Evolutionary conservation across 257 asterid genomes (phyloP).

Genomic region (Agastache rugosa): DNA sequence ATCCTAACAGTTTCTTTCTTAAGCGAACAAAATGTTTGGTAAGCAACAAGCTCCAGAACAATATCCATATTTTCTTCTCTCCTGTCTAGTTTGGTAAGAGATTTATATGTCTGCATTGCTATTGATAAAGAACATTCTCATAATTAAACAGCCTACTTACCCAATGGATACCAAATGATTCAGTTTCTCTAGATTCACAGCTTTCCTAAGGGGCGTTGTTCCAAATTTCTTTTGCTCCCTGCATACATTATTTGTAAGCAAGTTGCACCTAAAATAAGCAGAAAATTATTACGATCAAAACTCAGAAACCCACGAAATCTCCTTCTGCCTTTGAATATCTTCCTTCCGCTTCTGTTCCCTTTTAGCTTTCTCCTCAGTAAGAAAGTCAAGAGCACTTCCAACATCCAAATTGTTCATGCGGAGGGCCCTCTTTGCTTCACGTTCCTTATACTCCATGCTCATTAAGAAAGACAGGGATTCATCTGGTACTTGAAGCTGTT

Average conservation of each 20-base stretch:
- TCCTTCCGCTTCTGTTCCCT: constrained; percentile 63
- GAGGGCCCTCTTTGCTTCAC: constrained; percentile 87
- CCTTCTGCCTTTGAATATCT: constrained; percentile 57
- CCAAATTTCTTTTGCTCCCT: constrained; percentile 94
- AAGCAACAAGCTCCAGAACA: not conserved
- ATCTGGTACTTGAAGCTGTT: constrained; percentile 92
- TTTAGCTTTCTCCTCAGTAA: constrained; percentile 68
- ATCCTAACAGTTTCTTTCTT: not conserved
- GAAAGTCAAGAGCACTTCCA: constrained; percentile 81
- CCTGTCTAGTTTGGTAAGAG: not conserved
- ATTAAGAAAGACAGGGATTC: constrained; percentile 69
- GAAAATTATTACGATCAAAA: constrained; percentile 3
- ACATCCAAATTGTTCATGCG: constrained; percentile 85
- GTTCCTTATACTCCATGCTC: constrained; percentile 87
- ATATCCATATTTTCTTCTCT: not conserved
- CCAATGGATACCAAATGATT: constrained; percentile 76
- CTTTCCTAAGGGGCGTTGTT: constrained; percentile 75
- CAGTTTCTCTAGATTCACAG: constrained; percentile 78
- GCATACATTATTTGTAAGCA: constrained; percentile 36
- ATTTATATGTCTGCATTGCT: not conserved
- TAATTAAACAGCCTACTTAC: constrained; percentile 47
- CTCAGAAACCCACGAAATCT: constrained; percentile 57
- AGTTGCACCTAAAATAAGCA: constrained; percentile 16
- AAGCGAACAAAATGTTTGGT: not conserved
- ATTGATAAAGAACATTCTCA: not conserved